Base-by-base conservation (phyloP, 2,329 filamentous ascomycete species). In the Aaosphaeria pasadenensis region DNA sequence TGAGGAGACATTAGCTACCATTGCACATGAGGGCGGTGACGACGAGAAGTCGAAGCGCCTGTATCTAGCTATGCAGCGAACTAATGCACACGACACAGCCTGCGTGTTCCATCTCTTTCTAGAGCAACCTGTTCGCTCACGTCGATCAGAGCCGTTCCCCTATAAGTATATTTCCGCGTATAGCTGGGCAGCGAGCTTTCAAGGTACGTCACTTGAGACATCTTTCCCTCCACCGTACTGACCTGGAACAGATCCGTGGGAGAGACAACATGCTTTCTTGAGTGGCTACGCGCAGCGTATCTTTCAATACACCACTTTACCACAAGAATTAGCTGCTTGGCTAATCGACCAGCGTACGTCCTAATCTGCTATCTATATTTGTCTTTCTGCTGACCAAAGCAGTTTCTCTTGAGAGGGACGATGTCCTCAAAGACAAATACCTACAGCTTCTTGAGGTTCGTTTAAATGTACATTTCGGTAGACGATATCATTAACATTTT, bases 11-110 rank as follows among this genome's bases (percentile, higher is more conserved):
- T 49, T 70, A 11, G 58, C 56, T 4, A 54, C 56, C 7, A 52
- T 67, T 5, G 42, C 89, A 85, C 57, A 31, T 7, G 31, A 92
- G 75, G 59, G 92, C 83, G 58, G 96, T 80, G 30, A 89, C 86
- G 53, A 95, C 76, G 76, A 95, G 6, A 71, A 67, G 30, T 64
- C 75, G 5, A 69, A 74, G 48, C 79, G 79, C 53, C 67, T 86
- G 30, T 71, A 78, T 50, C 71, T 76, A 51, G 84, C 83, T 35
- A 76, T 87, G 55, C 72, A 76, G 51, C 75, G 83, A 56, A 87
- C 83, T 2, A 83, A 85, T 59, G 81, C 80, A 30, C 71, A 81
- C 38, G 71, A 79, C 17, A 63, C 71, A 11, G 74, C 79, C n/a
- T 74, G 74, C 44, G 66, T 68, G 4, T 87, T 81, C 72, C 74